These are phyloP conservation scores for Coemansia sp. DNA, from an alignment of 192 early-diverging fungal species.

Conservation along the genomic window DNA sequence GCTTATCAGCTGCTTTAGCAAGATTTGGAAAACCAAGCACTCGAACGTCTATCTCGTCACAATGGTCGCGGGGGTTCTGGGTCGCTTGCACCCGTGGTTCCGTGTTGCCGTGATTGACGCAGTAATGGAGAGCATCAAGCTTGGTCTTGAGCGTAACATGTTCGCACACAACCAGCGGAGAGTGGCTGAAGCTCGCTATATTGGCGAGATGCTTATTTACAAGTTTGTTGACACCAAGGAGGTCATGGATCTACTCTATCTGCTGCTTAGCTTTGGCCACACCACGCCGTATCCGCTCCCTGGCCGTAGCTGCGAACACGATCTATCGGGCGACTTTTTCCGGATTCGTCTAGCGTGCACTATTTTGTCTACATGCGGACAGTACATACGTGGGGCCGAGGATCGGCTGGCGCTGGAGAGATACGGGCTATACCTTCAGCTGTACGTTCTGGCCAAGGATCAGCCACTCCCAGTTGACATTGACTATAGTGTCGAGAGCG, in stretches of 20 bases:
- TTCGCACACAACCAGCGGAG: slow-evolving; percentile 94
- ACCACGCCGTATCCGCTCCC: slow-evolving; percentile 61
- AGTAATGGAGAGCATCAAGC: slow-evolving; percentile 81
- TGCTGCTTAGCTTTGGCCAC: slow-evolving; percentile 84
- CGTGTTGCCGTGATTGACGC: slow-evolving; percentile 85
- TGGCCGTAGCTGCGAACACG: slow-evolving; percentile 64
- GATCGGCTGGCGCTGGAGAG: slow-evolving; percentile 21
- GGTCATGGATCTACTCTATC: slow-evolving; percentile 86
- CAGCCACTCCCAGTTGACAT: slow-evolving; percentile 80
- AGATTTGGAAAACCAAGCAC: slow-evolving; percentile 94
- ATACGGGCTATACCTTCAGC: slow-evolving; percentile 83
- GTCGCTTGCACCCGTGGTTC: slow-evolving; percentile 84
- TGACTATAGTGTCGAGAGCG: slow-evolving; percentile 82
- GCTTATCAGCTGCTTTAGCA: slow-evolving; percentile 78
- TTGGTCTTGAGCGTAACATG: slow-evolving; percentile 91
- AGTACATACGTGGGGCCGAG: slow-evolving; percentile 65
- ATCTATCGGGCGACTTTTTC: slow-evolving; percentile 90
- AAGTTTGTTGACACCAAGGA: slow-evolving; percentile 77
- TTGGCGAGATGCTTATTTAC: slow-evolving; percentile 93
- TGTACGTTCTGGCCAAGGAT: slow-evolving; percentile 88
- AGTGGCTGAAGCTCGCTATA: slow-evolving; percentile 76
- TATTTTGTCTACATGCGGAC: slow-evolving; percentile 86
- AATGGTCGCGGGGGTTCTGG: slow-evolving; percentile 75
- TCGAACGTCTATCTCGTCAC: slow-evolving; percentile 84
- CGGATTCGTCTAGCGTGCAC: slow-evolving; percentile 85